These are phyloP conservation scores for Huiozyma sinensis DNA, from an alignment of 805 yeast species.

Conservation along the genomic window DNA sequence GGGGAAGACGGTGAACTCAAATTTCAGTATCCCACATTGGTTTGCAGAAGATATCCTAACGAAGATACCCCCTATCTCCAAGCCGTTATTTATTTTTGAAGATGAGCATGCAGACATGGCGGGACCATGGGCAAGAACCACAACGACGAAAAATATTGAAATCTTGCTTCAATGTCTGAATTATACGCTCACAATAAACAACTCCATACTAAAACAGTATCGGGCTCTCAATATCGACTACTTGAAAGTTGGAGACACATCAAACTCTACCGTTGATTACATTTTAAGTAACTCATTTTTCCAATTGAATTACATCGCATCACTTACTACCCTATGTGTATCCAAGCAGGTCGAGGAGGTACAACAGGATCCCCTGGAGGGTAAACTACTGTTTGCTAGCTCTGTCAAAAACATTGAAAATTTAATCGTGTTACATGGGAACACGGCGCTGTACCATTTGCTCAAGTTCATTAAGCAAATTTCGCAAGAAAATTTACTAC, in stretches of 20 bases:
- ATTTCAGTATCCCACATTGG: slow-evolving; percentile 17
- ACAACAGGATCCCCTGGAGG: background rate
- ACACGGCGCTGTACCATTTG: slow-evolving; percentile 27
- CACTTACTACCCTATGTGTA: slow-evolving; percentile 11
- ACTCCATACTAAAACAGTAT: slow-evolving; percentile 12
- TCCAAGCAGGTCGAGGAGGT: slow-evolving; percentile 8
- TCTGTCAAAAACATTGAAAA: slow-evolving; percentile 25
- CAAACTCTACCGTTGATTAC: slow-evolving; percentile 5
- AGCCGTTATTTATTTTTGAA: slow-evolving; percentile 21
- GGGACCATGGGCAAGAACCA: no score
- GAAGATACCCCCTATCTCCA: slow-evolving; percentile 24
- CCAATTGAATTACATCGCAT: slow-evolving; percentile 17
- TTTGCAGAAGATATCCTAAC: slow-evolving; percentile 17
- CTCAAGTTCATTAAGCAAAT: slow-evolving; percentile 27
- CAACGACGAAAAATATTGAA: slow-evolving; percentile 3
- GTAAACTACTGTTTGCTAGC: slow-evolving; percentile 1
- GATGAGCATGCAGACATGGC: slow-evolving; percentile 1
- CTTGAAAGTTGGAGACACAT: background rate
- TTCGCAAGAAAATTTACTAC: slow-evolving; percentile 26
- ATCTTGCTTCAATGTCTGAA: slow-evolving; percentile 11
- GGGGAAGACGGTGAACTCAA: background rate
- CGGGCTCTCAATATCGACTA: slow-evolving; percentile 7
- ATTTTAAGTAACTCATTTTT: slow-evolving; percentile 14
- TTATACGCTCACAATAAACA: slow-evolving; percentile 8
- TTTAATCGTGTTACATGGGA: slow-evolving; percentile 28